phyloP scores from a whole-genome alignment of 306 rosid species.

The Acacia confusa region DNA sequence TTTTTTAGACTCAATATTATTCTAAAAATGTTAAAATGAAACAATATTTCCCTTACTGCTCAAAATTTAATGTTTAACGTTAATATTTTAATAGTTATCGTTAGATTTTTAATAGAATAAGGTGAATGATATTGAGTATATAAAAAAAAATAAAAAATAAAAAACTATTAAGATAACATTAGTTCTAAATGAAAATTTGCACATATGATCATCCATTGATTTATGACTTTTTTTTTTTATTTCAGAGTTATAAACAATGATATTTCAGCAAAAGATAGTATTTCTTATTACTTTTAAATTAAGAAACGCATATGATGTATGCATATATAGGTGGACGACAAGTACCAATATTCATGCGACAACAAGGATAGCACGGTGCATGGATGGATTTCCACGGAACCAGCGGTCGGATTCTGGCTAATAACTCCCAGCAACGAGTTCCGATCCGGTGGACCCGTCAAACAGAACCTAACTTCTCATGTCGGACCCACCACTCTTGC shows the following conservation, averaged over 20 bases:
- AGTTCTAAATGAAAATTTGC: too few relatives aligned
- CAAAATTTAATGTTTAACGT: too few relatives aligned
- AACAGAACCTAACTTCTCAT: constrained; percentile 80
- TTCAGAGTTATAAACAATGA: too few relatives aligned
- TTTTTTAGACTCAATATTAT: too few relatives aligned
- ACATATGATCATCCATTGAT: too few relatives aligned
- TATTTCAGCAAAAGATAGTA: background rate
- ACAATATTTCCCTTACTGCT: rapidly evolving
- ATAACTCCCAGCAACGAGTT: constrained; percentile 74
- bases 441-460: constrained; percentile 85
- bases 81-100: too few relatives aligned
- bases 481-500: constrained; percentile 88
- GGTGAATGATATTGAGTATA: rapidly evolving
- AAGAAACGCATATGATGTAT: background rate
- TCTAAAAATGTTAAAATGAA: too few relatives aligned
- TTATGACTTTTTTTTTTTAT: too few relatives aligned
- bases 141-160: too few relatives aligned
- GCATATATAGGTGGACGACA: constrained; percentile 71
- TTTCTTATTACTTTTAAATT: background rate
- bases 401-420: constrained; percentile 69
- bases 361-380: constrained; percentile 79
- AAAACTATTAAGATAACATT: too few relatives aligned
- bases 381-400: constrained; percentile 79
- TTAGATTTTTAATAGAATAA: too few relatives aligned
- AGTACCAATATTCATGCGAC: constrained; percentile 83